Evolutionary conservation across 345 rosid genomes (phyloP).

Genomic region (Camelina neglecta): DNA sequence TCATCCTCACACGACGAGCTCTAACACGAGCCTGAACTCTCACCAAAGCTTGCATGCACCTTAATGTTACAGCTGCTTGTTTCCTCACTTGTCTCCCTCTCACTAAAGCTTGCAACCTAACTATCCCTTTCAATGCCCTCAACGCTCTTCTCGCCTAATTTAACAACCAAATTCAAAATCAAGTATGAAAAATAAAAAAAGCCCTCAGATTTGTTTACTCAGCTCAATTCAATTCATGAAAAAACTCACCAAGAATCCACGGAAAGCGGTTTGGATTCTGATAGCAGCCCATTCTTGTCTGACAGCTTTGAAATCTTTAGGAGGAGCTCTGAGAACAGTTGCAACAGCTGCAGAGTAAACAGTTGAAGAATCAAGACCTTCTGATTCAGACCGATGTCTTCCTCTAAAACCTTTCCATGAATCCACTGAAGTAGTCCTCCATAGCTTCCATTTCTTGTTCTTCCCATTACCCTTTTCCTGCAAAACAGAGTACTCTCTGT

Average conservation of each 20-base stretch:
- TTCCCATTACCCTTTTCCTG: constrained; percentile 57
- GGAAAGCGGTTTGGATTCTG: constrained; percentile 89
- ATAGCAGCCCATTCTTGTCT: constrained; percentile 93
- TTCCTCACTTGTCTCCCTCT: constrained; percentile 96
- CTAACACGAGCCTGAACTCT: constrained; percentile 95
- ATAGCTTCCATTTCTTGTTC: constrained; percentile 84
- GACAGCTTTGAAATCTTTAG: constrained; percentile 81
- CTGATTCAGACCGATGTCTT: constrained; percentile 55
- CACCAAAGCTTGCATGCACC: constrained; percentile 98
- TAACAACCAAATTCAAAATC: background rate
- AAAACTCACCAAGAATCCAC: constrained; percentile 78
- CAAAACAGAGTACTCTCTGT: background rate
- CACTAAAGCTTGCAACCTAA: constrained; percentile 90
- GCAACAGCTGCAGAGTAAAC: constrained; percentile 79
- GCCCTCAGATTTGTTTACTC: background rate
- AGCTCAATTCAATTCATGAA: background rate
- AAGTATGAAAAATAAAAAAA: background rate
- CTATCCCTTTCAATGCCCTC: constrained; percentile 90
- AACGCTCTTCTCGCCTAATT: constrained; percentile 87
- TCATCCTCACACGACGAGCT: constrained; percentile 91
- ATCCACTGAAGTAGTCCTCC: constrained; percentile 79
- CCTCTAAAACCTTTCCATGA: constrained; percentile 67
- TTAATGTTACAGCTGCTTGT: constrained; percentile 93
- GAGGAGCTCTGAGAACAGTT: constrained; percentile 80
- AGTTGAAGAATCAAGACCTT: constrained; percentile 51